Base-by-base conservation (phyloP, 148 eudicot species). In the Camellia lanceoleosa region DNA sequence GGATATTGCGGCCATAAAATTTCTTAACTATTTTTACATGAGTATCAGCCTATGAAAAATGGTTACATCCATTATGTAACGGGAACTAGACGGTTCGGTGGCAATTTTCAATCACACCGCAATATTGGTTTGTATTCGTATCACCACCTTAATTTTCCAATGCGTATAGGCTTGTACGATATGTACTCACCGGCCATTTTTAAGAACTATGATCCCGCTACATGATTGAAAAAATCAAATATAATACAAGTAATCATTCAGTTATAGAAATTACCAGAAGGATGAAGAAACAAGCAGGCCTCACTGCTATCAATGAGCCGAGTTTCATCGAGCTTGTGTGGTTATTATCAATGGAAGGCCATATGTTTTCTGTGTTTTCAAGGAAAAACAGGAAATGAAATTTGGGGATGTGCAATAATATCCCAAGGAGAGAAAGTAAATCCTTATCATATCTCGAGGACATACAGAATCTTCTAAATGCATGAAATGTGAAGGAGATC, bases 251-350 rank as follows among this genome's bases (percentile, higher is more conserved):
- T 7, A 12, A 16, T 11, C 44, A 23, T 41, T n/a, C 12, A 18
- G 5, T 18, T 30, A 7, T 2, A 20, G 69, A 11, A 73, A 80
- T 60, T 86, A 86, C 88, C 90, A 84, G 73, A 46, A 88, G 19
- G n/a, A 80, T 23, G 75, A 88, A 84, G 81, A 82, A 78, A 2
- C 79, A 73, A 71, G 84, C 38, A 9, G 88, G 88, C 41, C 83
- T 75, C 79, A 74, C 52, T 20, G 74, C 74, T 19, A 81, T 79
- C 23, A 71, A 5, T 72, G 79, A 66, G 68, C 42, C 58, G 58
- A 76, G 62, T 75, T 84, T 73, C 62, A 78, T 78, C 8, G 38
- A 42, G 54, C 73, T 65, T 67, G 80, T n/a, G 18, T 13, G 73
- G 20, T 44, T 78, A n/a, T 42, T 43, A 44, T 58, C 42, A 16